phyloP scores from a whole-genome alignment of 345 rosid genomes.

The Gossypium mustelinum region DNA sequence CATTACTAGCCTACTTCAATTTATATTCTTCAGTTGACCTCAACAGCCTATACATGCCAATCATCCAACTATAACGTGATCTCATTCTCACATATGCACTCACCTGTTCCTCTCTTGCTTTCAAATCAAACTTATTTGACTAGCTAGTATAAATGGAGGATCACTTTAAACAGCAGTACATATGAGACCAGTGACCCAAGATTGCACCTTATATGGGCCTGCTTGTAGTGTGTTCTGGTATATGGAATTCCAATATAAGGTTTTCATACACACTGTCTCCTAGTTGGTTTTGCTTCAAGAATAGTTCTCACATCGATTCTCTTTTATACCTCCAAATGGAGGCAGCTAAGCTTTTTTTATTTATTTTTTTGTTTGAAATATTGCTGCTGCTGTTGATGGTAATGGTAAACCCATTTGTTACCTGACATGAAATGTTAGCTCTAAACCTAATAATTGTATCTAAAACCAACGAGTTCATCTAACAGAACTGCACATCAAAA shows the following conservation, averaged over 20 bases:
- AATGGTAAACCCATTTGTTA: neutral
- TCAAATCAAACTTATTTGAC: neutral
- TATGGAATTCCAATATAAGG: neutral
- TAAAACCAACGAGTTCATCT: neutral
- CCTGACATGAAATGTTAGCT: neutral
- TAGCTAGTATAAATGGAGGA: neutral
- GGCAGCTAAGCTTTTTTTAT: neutral
- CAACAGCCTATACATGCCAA: neutral
- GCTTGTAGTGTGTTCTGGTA: neutral
- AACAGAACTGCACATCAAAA: neutral
- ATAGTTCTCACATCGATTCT: neutral
- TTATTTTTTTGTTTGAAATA: neutral
- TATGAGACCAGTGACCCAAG: neutral
- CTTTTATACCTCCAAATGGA: neutral
- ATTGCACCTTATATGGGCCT: neutral
- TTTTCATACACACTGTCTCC: neutral
- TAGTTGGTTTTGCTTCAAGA: neutral
- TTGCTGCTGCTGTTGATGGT: neutral
- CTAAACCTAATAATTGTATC: neutral
- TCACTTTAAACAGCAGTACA: neutral
- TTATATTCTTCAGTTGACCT: neutral
- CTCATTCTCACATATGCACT: neutral
- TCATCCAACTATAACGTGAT: neutral
- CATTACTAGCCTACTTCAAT: neutral
- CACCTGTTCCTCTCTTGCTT: neutral